A percentile compares a stretch with the other conserved stretches of the same genome.
phyloP scores from a whole-genome alignment of 2,329 filamentous ascomycete species.

The Cordyceps fumosorosea region DNA sequence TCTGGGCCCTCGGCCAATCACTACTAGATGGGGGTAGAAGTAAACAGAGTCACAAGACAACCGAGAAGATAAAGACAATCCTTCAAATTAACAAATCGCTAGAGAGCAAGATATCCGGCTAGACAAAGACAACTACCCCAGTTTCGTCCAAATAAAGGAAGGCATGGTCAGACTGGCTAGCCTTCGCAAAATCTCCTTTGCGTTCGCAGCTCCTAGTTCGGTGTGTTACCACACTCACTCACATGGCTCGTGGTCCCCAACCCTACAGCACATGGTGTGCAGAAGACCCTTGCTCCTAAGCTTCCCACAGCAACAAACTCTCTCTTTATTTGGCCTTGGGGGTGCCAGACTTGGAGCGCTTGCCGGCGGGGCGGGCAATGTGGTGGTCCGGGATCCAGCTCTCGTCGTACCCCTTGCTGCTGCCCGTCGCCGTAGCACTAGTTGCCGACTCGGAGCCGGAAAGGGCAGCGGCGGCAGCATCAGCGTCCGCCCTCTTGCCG shows the following conservation, averaged over 20 bases:
- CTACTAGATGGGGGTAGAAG: no score
- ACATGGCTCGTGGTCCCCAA: background rate
- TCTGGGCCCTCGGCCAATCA: background rate
- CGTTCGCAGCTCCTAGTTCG: background rate
- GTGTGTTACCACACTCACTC: background rate
- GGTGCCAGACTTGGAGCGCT: conserved; percentile 56
- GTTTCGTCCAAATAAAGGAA: no score
- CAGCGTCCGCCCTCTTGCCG: conserved; percentile 58
- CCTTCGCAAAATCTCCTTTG: background rate
- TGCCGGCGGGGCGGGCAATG: conserved; percentile 70
- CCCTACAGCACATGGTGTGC: background rate
- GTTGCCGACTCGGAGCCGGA: conserved; percentile 59
- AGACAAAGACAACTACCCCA: no score
- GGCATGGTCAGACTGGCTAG: no score
- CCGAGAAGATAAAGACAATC: no score
- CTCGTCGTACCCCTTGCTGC: conserved; percentile 74
- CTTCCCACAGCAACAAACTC: background rate
- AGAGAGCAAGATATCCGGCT: no score
- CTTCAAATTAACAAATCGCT: no score
- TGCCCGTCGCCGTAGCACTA: conserved; percentile 55
- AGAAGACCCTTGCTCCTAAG: background rate
- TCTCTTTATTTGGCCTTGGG: conserved; percentile 27
- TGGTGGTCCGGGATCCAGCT: conserved; percentile 91
- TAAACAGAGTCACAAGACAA: no score
- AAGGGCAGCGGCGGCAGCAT: conserved; percentile 50